Evolutionary conservation across 1,284 basidiomycete species (phyloP).

Genomic region (Entoloma clypeatum): DNA sequence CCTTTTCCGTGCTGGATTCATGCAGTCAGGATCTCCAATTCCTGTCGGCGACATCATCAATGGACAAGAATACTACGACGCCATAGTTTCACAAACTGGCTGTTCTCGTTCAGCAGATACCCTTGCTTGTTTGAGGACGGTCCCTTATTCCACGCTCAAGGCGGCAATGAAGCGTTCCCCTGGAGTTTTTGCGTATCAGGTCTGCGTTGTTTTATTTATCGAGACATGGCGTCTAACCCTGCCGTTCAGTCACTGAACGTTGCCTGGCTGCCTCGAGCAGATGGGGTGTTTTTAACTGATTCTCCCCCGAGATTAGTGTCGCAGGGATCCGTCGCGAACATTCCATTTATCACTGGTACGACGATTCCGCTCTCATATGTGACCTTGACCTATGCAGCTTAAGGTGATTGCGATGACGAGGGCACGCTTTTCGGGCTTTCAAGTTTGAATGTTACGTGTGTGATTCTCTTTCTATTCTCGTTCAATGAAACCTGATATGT

Average conservation of each 20-base stretch:
- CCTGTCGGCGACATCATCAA: slow-evolving; percentile 40
- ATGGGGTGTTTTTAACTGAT: slow-evolving; percentile 47
- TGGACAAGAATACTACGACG: slow-evolving; percentile 43
- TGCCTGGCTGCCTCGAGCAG: slow-evolving; percentile 48
- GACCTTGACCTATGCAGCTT: not conserved
- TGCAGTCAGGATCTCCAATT: slow-evolving; percentile 48
- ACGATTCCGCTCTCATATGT: not conserved
- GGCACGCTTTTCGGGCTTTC: slow-evolving; percentile 49
- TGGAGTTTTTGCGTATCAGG: slow-evolving; percentile 43
- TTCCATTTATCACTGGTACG: slow-evolving; percentile 44
- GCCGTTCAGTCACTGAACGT: slow-evolving; percentile 32
- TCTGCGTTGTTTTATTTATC: slow-evolving; percentile 15
- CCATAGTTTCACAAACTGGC: slow-evolving; percentile 41
- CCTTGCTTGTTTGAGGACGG: slow-evolving; percentile 45
- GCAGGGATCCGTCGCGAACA: slow-evolving; percentile 39
- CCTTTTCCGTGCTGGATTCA: slow-evolving; percentile 48
- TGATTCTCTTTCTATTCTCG: not conserved
- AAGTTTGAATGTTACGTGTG: slow-evolving; percentile 40
- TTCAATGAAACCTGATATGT: not conserved
- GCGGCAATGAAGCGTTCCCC: slow-evolving; percentile 42
- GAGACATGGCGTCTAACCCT: not conserved
- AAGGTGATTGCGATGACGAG: slow-evolving; percentile 49
- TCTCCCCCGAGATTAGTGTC: slow-evolving; percentile 38
- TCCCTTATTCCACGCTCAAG: slow-evolving; percentile 39
- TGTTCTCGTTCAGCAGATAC: slow-evolving; percentile 41